phyloP scores from a whole-genome alignment of 805 yeast genomes.

The Pichia rugopelliculosa region DNA sequence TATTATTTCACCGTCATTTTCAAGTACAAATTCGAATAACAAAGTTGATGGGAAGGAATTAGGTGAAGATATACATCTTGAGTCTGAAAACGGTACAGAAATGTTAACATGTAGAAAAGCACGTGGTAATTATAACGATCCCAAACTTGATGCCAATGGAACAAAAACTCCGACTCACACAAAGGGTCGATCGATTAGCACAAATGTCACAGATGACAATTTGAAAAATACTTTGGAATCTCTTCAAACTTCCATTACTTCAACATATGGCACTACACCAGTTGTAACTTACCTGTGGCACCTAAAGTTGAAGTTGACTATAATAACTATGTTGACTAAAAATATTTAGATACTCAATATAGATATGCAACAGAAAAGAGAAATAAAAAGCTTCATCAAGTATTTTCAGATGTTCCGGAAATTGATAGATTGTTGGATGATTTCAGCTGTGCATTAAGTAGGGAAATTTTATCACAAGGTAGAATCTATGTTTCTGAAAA shows the following conservation, averaged over 20 bases:
- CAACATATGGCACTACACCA: conserved; percentile 18
- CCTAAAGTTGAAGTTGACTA: conserved; percentile 42
- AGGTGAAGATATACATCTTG: conserved; percentile 8
- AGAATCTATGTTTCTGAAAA: conserved; percentile 72
- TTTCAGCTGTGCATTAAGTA: conserved; percentile 80
- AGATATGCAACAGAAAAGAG: conserved; percentile 58
- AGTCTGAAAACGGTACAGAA: conserved; percentile 7
- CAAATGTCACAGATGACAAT: not conserved
- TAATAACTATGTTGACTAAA: conserved; percentile 49
- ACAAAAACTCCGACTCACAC: not conserved
- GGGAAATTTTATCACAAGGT: conserved; percentile 85
- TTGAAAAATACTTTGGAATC: conserved; percentile 1
- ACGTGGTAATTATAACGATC: not conserved
- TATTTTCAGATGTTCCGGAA: conserved; percentile 51
- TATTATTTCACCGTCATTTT: too few relatives aligned
- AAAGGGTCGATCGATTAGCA: not conserved
- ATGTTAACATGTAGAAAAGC: conserved; percentile 10
- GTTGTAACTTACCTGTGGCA: conserved; percentile 26
- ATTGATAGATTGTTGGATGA: conserved; percentile 77
- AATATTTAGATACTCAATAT: conserved; percentile 48
- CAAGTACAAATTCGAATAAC: not conserved
- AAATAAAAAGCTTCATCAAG: conserved; percentile 67
- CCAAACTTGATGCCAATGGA: not conserved
- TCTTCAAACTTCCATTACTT: not conserved
- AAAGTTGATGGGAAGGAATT: not conserved